Evolutionary conservation across 2,329 filamentous ascomycete genomes (phyloP).

Genomic region (Calonectria multiphialidica): DNA sequence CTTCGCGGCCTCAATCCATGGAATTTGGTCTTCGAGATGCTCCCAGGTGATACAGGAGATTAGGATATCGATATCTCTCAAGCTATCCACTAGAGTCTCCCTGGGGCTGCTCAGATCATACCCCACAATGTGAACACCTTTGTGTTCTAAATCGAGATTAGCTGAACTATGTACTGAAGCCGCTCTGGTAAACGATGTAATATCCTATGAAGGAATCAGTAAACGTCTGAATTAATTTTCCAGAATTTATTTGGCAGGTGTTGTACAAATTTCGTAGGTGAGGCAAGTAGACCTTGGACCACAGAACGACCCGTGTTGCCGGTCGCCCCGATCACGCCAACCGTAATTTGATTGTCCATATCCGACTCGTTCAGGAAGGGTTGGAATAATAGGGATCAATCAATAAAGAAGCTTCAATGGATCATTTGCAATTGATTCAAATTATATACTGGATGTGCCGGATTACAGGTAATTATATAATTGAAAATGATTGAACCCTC

Average conservation of each 20-base stretch:
- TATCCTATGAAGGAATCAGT: not conserved
- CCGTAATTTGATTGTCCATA: not conserved
- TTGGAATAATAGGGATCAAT: not conserved
- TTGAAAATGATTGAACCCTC: too few species aligned
- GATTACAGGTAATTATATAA: too few species aligned
- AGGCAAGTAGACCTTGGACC: not conserved
- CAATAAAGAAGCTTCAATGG: too few species aligned
- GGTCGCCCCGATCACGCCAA: not conserved
- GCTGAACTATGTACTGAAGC: not conserved
- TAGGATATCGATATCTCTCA: not conserved
- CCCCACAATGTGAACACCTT: not conserved
- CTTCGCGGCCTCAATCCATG: not conserved
- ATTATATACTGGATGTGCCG: too few species aligned
- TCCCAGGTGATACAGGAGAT: not conserved
- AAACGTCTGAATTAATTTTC: too few species aligned
- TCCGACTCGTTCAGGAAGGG: not conserved
- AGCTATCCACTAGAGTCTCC: not conserved
- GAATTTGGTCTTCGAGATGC: not conserved
- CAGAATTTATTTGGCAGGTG: not conserved
- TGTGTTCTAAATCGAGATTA: not conserved
- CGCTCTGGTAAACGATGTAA: not conserved
- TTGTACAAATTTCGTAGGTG: not conserved
- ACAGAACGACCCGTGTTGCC: not conserved
- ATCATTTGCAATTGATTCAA: too few species aligned
- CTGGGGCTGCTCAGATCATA: not conserved